Evolutionary conservation across 2,329 filamentous ascomycete species (phyloP).

Genomic region (Mariannaea sp.): DNA sequence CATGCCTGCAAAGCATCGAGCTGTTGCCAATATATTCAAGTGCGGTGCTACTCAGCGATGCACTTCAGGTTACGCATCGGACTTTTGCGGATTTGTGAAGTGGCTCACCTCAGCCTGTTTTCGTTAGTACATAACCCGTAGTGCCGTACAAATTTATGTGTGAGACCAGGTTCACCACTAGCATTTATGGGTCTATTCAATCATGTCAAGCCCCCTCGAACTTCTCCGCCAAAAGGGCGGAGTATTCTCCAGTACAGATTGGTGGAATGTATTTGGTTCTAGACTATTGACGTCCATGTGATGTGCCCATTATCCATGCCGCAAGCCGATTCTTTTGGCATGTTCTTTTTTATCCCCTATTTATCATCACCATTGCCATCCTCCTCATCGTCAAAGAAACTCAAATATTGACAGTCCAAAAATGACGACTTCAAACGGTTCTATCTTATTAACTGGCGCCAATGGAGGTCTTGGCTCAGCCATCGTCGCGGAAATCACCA

Average conservation of each 20-base stretch:
- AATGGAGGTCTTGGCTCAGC: conserved; percentile 47
- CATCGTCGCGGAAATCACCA: conserved; percentile 40
- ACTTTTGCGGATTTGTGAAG: conserved; percentile 21
- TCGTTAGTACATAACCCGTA: conserved; percentile 13
- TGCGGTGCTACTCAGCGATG: too few relatives aligned
- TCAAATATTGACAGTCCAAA: neutral
- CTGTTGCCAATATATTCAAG: too few relatives aligned
- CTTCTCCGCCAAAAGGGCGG: neutral
- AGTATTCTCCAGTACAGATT: too few relatives aligned
- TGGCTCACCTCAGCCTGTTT: conserved; percentile 36
- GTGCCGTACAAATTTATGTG: neutral
- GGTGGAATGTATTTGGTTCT: too few relatives aligned
- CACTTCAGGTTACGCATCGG: conserved; percentile 1
- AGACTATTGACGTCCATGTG: too few relatives aligned
- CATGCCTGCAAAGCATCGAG: too few relatives aligned
- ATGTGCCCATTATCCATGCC: too few relatives aligned
- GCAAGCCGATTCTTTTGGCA: neutral
- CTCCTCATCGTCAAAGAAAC: neutral
- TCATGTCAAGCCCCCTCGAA: neutral
- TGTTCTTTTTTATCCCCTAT: neutral
- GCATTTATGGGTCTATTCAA: conserved; percentile 14
- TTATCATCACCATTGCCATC: neutral
- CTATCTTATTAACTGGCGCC: conserved; percentile 45
- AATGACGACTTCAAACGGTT: conserved; percentile 34
- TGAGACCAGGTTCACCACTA: conserved; percentile 5